These are phyloP conservation scores for Rhizophora apiculata DNA, from an alignment of 345 rosid genomes.

Conservation along the genomic window DNA sequence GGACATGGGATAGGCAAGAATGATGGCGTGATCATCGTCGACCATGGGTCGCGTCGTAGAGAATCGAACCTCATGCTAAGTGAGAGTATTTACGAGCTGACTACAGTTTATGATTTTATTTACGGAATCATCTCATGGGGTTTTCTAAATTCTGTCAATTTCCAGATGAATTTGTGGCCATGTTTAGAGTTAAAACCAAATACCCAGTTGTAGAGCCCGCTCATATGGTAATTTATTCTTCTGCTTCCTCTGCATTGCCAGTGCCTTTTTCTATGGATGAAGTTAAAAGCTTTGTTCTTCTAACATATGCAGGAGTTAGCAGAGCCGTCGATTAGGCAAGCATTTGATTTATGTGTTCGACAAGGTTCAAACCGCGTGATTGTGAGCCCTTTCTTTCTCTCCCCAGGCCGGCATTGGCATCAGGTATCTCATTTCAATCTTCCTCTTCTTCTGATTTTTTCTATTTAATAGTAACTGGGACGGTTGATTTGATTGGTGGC, in stretches of 20 bases:
- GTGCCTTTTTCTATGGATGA: not conserved
- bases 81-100: slow-evolving; percentile 29
- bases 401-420: slow-evolving; percentile 94
- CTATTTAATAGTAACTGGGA: not conserved
- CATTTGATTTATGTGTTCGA: slow-evolving; percentile 64
- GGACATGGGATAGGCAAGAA: slow-evolving; percentile 37
- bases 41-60: slow-evolving; percentile 86
- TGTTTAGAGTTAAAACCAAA: slow-evolving; percentile 75
- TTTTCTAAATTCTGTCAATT: slow-evolving; percentile 20
- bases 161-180: slow-evolving; percentile 81
- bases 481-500: not conserved
- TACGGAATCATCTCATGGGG: not conserved
- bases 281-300: not conserved
- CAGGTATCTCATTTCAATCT: slow-evolving; percentile 45
- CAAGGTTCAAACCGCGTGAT: slow-evolving; percentile 80
- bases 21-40: slow-evolving; percentile 83
- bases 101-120: not conserved
- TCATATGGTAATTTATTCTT: slow-evolving; percentile 63
- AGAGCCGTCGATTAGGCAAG: slow-evolving; percentile 79
- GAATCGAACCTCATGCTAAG: slow-evolving; percentile 90
- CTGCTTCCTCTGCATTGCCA: not conserved
- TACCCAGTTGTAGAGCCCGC: slow-evolving; percentile 85
- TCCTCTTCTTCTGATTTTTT: not conserved
- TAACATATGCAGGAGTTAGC: slow-evolving; percentile 63
- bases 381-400: slow-evolving; percentile 87